phyloP scores from a whole-genome alignment of 1,284 basidiomycete species.

The Microbotryum scabiosae region DNA sequence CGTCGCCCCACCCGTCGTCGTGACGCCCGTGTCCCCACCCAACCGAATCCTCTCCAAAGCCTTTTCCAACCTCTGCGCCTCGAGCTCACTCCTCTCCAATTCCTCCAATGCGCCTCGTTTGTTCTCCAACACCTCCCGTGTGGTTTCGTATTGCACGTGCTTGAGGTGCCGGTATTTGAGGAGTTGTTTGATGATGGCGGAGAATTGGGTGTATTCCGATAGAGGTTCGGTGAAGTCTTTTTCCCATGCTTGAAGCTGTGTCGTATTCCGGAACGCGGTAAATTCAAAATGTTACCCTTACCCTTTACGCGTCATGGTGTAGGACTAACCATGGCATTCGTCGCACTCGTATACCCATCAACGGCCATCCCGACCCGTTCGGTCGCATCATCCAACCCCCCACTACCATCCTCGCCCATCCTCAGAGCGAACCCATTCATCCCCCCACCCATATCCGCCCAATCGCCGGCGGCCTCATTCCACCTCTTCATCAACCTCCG shows the following conservation, averaged over 20 bases:
- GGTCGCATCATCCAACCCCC: constrained; percentile 60
- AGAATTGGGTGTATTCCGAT: constrained; percentile 93
- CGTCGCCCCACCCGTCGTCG: constrained; percentile 11
- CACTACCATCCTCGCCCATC: constrained; percentile 45
- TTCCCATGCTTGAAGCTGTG: constrained; percentile 79
- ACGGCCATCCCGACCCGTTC: constrained; percentile 93
- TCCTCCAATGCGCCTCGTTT: constrained; percentile 83
- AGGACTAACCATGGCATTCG: constrained; percentile 65
- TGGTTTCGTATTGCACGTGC: constrained; percentile 95
- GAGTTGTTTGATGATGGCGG: constrained; percentile 83
- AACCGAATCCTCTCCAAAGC: constrained; percentile 51
- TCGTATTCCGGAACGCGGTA: background rate
- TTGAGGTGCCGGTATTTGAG: constrained; percentile 95
- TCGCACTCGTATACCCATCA: constrained; percentile 82
- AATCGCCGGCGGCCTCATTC: constrained; percentile 83
- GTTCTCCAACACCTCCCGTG: constrained; percentile 77
- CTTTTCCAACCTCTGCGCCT: constrained; percentile 78
- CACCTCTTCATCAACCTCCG: constrained; percentile 84
- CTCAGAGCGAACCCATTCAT: constrained; percentile 93
- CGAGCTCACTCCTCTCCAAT: constrained; percentile 82
- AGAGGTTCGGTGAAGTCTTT: constrained; percentile 90
- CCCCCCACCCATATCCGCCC: constrained; percentile 87
- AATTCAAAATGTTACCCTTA: background rate
- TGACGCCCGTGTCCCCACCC: constrained; percentile 22
- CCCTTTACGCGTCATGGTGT: too few relatives aligned